These are phyloP conservation scores for Phytophthora nicotianae DNA, from an alignment of 352 stramenopile genomes.

Conservation along the genomic window DNA sequence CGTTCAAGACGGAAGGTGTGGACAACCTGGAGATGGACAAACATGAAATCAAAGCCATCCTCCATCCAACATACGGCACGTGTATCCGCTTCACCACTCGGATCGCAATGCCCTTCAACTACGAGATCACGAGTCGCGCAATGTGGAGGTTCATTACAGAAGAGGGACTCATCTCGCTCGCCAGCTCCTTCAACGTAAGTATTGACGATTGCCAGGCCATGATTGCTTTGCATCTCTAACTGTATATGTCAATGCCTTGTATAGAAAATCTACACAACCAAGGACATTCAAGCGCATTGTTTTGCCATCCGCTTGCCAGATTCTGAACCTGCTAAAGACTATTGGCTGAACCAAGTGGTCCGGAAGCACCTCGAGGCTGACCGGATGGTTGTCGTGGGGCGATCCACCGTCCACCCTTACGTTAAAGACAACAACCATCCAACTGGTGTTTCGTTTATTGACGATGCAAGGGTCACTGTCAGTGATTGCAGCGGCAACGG, in stretches of 20 bases:
- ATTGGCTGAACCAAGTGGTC: constrained; percentile 33
- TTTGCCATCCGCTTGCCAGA: constrained; percentile 28
- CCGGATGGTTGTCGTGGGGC: constrained; percentile 27
- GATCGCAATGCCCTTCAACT: constrained; percentile 28
- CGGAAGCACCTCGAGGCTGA: constrained; percentile 24
- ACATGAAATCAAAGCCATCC: constrained; percentile 33
- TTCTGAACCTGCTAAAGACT: constrained; percentile 17
- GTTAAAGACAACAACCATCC: constrained; percentile 33
- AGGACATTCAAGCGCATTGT: constrained; percentile 31
- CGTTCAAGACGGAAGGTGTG: constrained; percentile 19
- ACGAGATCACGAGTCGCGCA: constrained; percentile 27
- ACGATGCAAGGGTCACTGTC: constrained; percentile 25
- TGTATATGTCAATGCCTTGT: background rate
- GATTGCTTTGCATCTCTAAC: constrained; percentile 4
- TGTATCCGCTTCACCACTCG: constrained; percentile 32
- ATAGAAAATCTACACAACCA: constrained; percentile 37
- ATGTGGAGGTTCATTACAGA: constrained; percentile 34
- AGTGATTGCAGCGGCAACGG: constrained; percentile 24
- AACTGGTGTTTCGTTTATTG: constrained; percentile 29
- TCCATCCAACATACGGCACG: constrained; percentile 26
- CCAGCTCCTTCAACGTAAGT: constrained; percentile 32
- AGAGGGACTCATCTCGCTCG: constrained; percentile 26
- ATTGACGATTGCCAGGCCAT: background rate
- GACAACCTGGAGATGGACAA: constrained; percentile 27
- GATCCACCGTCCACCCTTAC: constrained; percentile 34